These are phyloP conservation scores for Arthrinium phaeospermum DNA, from an alignment of 2,329 filamentous ascomycete genomes.

Conservation along the genomic window DNA sequence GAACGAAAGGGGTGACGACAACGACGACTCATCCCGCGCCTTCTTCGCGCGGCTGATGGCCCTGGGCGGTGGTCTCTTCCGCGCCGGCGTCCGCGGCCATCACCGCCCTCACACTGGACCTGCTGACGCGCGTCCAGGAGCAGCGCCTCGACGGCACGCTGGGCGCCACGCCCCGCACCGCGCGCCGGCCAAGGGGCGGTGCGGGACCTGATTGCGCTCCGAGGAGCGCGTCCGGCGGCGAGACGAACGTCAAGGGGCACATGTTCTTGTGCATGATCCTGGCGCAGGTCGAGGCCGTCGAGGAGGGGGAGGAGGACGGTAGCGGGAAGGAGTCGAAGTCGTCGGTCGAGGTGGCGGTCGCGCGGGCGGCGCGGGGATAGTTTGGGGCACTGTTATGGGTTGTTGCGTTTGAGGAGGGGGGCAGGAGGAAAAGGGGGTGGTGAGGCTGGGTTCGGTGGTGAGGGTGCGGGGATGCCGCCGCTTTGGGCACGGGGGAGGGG, in stretches of 20 bases:
- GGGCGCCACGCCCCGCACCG: slow-evolving; percentile 34
- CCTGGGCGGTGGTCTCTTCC: slow-evolving; percentile 47
- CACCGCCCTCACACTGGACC: slow-evolving; percentile 42
- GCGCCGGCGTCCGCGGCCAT: slow-evolving; percentile 39
- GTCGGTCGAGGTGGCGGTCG: slow-evolving; percentile 35
- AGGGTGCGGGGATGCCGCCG: too few species aligned
- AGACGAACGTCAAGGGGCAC: background rate
- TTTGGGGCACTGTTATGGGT: slow-evolving; percentile 38
- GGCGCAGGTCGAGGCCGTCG: slow-evolving; percentile 45
- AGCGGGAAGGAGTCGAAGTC: slow-evolving; percentile 30
- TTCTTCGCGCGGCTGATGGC: slow-evolving; percentile 44
- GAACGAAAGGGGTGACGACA: too few species aligned
- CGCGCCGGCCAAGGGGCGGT: slow-evolving; percentile 41
- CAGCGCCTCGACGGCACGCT: slow-evolving; percentile 32
- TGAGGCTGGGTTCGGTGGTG: background rate
- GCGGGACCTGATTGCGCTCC: slow-evolving; percentile 33
- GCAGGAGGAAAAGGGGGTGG: background rate
- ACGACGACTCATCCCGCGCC: slow-evolving; percentile 39
- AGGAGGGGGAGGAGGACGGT: slow-evolving; percentile 30
- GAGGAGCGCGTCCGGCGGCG: slow-evolving; percentile 38
- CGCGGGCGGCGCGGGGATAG: slow-evolving; percentile 40
- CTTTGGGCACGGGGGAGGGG: background rate
- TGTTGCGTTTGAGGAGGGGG: slow-evolving; percentile 33
- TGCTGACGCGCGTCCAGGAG: slow-evolving; percentile 40
- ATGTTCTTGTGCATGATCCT: slow-evolving; percentile 38